Base-by-base conservation (phyloP, 306 rosid genomes). In the Castanea sativa region DNA sequence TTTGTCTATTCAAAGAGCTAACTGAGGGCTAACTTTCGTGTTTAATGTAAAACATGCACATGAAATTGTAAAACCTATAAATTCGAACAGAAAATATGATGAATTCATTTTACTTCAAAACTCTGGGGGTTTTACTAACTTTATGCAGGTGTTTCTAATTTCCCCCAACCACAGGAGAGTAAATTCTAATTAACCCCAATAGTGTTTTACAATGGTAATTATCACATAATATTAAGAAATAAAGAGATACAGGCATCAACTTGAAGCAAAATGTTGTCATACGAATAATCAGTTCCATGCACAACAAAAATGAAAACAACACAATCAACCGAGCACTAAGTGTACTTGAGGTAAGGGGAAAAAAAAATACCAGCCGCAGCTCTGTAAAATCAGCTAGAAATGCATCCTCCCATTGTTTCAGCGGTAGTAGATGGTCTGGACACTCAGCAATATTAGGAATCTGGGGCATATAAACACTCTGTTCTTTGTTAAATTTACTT, bases 391-490 rank as follows among this genome's bases (percentile, higher is more conserved):
- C 94, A 55, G 86, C 87, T 81, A 91, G 93, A 87, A 91, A 91
- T 45, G 84, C 83, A 80, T 88, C 97, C 83, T 95, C 99, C 98
- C 99, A 93, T 74, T 87, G 86, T 85, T 91, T 89, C 73, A 73
- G 69, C 35, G 99, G 93, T 82, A 91, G 78, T 72, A 95, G 87
- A 74, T 93, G 92, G 63, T 95, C 87, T 14, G 95, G 93, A 83
- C 99, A 95, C 64, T 85, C 61, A 43, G 93, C 89, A 85, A 95
- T 88, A 74, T 85, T 91, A 77, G 98, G 97, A 87, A 95, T 91
- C 80, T 83, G 79, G 67, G 97, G 99, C 96, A 95, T 89, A 82
- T 89, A 95, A 57, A 79, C 91, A 87, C 97, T 95, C 82, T 88
- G 99, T 76, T 92, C 93, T 85, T 78, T 86, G 78, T 61, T 84